phyloP scores from a whole-genome alignment of 1,139 yeast genomes.

The Keqinozyma sinolaborantium region DNA sequence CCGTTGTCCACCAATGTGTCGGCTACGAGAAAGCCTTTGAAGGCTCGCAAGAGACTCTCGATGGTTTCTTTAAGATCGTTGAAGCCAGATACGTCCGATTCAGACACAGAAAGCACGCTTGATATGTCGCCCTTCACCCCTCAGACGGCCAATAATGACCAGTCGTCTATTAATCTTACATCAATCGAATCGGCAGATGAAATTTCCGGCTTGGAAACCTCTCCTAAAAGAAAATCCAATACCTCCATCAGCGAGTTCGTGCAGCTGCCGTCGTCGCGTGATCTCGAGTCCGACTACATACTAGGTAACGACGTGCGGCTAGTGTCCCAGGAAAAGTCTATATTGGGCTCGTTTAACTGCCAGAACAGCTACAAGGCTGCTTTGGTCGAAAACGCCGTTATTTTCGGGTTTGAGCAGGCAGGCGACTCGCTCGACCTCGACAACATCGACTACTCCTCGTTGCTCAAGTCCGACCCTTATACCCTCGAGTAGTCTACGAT shows the following conservation, averaged over 20 bases:
- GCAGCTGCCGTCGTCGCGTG: too few species aligned
- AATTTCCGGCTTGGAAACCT: not conserved
- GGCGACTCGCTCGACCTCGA: constrained; percentile 6
- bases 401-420: constrained; percentile 8
- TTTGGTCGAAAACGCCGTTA: constrained; percentile 4
- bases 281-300: too few species aligned
- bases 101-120: constrained; percentile 3
- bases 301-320: too few species aligned
- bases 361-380: constrained; percentile 6
- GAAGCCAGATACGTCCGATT: not conserved
- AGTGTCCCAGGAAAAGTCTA: not conserved
- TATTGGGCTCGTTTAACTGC: constrained; percentile 3
- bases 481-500: not conserved
- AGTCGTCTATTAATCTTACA: not conserved
- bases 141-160: not conserved
- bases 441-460: constrained; percentile 7
- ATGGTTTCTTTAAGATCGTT: not conserved
- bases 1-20: too few species aligned
- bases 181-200: not conserved
- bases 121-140: constrained; percentile 9
- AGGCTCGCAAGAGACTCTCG: not conserved
- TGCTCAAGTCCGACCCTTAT: not conserved
- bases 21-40: too few species aligned
- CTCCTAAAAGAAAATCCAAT: not conserved
- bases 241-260: not conserved